Percentiles rank a stretch among this genome's conserved stretches.
phyloP scores from a whole-genome alignment of 805 yeast genomes.

The Tetrapisispora arboricola region DNA sequence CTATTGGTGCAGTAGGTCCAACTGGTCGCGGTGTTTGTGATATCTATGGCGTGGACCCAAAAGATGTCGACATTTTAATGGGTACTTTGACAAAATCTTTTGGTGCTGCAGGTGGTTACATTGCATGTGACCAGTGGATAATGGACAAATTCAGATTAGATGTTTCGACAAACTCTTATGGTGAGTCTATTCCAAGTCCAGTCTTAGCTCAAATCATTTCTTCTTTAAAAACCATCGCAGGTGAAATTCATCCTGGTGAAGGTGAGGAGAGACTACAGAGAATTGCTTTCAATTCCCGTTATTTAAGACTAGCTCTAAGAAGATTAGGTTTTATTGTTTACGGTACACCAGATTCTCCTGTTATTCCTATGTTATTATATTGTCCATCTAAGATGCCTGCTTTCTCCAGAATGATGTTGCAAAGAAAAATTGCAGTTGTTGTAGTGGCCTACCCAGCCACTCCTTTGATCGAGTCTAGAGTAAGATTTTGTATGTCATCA shows the following conservation, averaged over 20 bases:
- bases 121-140: slow-evolving; percentile 62
- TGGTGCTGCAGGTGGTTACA: slow-evolving; percentile 98
- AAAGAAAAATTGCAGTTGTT: slow-evolving; percentile 81
- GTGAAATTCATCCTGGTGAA: slow-evolving; percentile 83
- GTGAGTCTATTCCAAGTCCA: slow-evolving; percentile 86
- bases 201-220: slow-evolving; percentile 81
- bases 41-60: slow-evolving; percentile 72
- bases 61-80: slow-evolving; percentile 78
- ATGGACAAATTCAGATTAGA: slow-evolving; percentile 68
- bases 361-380: slow-evolving; percentile 77
- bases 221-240: slow-evolving; percentile 67
- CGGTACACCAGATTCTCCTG: slow-evolving; percentile 96
- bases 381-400: slow-evolving; percentile 94
- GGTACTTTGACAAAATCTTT: slow-evolving; percentile 96
- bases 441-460: slow-evolving; percentile 98
- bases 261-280: slow-evolving; percentile 85
- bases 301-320: slow-evolving; percentile 80
- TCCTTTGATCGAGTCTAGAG: slow-evolving; percentile 79
- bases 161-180: slow-evolving; percentile 61
- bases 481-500: slow-evolving; percentile 84
- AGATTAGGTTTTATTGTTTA: slow-evolving; percentile 88
- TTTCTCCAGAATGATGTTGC: slow-evolving; percentile 70
- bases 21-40: slow-evolving; percentile 92
- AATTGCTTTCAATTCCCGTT: slow-evolving; percentile 92
- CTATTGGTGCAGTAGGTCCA: slow-evolving; percentile 98